These are phyloP conservation scores for Fistulifera solaris DNA, from an alignment of 108 stramenopile genomes.

Conservation along the genomic window DNA sequence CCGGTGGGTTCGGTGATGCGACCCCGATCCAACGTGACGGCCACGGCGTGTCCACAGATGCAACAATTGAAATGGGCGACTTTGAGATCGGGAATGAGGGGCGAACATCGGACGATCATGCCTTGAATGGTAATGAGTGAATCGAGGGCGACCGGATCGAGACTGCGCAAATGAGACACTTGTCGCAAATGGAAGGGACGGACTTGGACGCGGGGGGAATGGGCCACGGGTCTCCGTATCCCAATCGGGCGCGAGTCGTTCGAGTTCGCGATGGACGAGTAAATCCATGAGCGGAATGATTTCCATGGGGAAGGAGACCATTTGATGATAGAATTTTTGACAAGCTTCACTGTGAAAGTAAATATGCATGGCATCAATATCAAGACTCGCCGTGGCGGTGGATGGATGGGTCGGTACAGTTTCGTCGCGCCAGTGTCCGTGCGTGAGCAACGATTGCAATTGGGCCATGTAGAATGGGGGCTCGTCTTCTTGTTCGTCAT, in stretches of 20 bases:
- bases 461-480: conserved; percentile 18
- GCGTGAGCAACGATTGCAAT: conserved; percentile 14
- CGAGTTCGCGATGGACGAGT: conserved; percentile 61
- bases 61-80: conserved; percentile 90
- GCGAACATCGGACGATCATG: conserved; percentile 92
- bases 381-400: conserved; percentile 47
- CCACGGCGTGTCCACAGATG: conserved; percentile 70
- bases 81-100: conserved; percentile 96
- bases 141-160: conserved; percentile 94
- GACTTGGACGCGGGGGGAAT: conserved; percentile 77
- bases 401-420: conserved; percentile 1
- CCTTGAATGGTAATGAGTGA: conserved; percentile 84
- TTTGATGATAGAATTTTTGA: conserved; percentile 85
- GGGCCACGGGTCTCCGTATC: conserved; percentile 28
- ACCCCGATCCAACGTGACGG: conserved; percentile 90
- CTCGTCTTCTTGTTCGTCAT: conserved; percentile 19
- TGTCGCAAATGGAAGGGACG: conserved; percentile 83
- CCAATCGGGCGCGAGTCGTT: conserved; percentile 15
- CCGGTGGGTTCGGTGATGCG: conserved; percentile 84
- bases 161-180: conserved; percentile 78
- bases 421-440: conserved; percentile 11
- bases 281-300: conserved; percentile 94
- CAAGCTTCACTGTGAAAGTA: conserved; percentile 73
- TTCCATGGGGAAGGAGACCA: conserved; percentile 91
- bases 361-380: conserved; percentile 90